Evolutionary conservation across 768 basidiomycete species (phyloP), one percentile per base, ranked within the genome.

Genomic region (Lyophyllum decastes): DNA sequence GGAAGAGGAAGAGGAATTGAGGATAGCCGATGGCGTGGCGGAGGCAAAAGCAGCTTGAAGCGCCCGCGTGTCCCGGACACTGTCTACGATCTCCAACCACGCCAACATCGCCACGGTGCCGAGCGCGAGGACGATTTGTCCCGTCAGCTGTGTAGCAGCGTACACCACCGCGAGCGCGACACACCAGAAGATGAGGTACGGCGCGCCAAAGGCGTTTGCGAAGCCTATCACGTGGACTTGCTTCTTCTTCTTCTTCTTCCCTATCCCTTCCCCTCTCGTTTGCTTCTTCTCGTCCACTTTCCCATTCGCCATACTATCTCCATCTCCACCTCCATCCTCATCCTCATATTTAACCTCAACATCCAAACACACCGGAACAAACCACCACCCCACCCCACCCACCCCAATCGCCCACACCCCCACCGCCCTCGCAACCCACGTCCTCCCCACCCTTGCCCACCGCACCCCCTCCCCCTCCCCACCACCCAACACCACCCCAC

Each of bases 201-300:
- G 85, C 16, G 94, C 87, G 16, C 94, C 96, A 65, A 87, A 95
- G 0, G 92, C 87, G 68, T 98, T 97, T 0, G 92, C 91, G 66
- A 88, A 96, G 0, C 95, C 95, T 0, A 94, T 72, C 1, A 98
- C 82, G 19, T 76, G 79, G 41, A 85, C 78, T 47, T 84, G 79
- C 16, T n/a, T 30, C 30, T 4, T 30, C 30, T 5, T 10, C 30
- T 30, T 10, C 30, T 68, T 73, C 63, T 61, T 76, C 58, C 62
- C 61, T 57, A 66, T 71, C 16, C 35, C 35, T 67, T 71, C 16
- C 35, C 35, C 14, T 17, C 35, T 38, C 11, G 35, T 16, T 7
- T 38, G 35, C 30, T n/a, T n/a, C n/a, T n/a, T n/a, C n/a, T n/a
- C n/a, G n/a, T n/a, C n/a, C n/a, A n/a, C n/a, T n/a, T n/a, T n/a